Percentiles rank a stretch among this genome's conserved stretches.
These are phyloP conservation scores for Selaginella tamariscina DNA, from an alignment of 75 land plant genomes.

Conservation along the genomic window DNA sequence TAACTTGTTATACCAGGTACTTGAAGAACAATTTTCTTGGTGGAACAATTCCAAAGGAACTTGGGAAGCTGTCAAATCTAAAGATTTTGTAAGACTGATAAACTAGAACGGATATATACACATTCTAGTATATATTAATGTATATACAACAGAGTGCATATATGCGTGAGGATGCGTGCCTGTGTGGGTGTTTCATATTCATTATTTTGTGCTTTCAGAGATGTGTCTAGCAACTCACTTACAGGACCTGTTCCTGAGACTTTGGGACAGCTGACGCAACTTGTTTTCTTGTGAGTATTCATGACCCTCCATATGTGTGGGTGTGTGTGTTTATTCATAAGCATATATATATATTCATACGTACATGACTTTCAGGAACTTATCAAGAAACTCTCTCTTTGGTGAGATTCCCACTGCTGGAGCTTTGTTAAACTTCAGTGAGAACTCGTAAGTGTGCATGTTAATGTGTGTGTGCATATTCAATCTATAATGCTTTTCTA, in stretches of 20 bases:
- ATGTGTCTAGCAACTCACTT: neutral
- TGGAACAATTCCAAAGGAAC: slow-evolving; percentile 19
- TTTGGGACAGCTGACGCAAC: neutral
- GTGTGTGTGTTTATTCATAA: neutral
- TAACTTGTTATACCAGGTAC: slow-evolving; percentile 7
- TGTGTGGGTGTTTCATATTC: too few species aligned
- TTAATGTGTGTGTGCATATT: neutral
- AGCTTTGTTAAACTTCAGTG: neutral
- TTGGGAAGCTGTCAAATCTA: slow-evolving; percentile 17
- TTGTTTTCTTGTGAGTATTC: neutral
- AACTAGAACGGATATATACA: too few species aligned
- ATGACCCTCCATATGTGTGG: too few species aligned
- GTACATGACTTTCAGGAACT: neutral
- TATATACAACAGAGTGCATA: too few species aligned
- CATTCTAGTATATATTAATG: too few species aligned
- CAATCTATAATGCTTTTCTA: neutral
- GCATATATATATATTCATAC: neutral
- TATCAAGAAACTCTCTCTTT: neutral
- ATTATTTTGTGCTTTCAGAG: neutral
- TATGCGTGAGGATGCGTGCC: too few species aligned
- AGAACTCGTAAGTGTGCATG: neutral
- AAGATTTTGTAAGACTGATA: slow-evolving; percentile 13
- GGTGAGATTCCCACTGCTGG: neutral
- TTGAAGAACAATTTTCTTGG: slow-evolving; percentile 15
- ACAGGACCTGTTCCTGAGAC: neutral